These are phyloP conservation scores for Lactarius tabidus DNA, from an alignment of 768 basidiomycete genomes.

Conservation along the genomic window DNA sequence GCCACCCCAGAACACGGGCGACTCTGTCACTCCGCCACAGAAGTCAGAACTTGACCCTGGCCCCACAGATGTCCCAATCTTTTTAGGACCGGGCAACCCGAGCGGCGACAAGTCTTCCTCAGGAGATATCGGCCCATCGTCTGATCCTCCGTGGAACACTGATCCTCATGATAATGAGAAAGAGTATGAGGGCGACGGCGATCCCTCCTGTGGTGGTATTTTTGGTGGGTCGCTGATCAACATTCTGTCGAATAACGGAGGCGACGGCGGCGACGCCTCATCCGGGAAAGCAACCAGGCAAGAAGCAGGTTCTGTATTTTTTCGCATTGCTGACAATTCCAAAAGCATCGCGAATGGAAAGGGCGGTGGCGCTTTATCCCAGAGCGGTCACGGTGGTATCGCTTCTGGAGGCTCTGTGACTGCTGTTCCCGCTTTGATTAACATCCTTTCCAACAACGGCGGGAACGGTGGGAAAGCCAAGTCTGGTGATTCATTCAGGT, in stretches of 20 bases:
- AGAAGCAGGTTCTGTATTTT: not conserved
- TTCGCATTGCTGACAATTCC: not conserved
- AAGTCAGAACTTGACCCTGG: not conserved
- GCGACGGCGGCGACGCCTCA: conserved; percentile 28
- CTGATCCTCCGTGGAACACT: not conserved
- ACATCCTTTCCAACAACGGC: conserved; percentile 33
- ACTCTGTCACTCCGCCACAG: not conserved
- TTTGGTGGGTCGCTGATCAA: conserved; percentile 28
- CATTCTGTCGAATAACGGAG: conserved; percentile 33
- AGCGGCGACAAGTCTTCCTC: conserved; percentile 1
- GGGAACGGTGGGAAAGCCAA: conserved; percentile 21
- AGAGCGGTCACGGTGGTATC: conserved; percentile 18
- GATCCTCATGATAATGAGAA: not conserved
- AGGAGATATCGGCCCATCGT: not conserved
- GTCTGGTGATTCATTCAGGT: conserved; percentile 19
- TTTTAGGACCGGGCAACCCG: conserved; percentile 12
- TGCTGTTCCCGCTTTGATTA: conserved; percentile 27
- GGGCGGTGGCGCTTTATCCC: not conserved
- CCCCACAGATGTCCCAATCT: conserved; percentile 4
- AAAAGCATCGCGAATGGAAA: conserved; percentile 4
- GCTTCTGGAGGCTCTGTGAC: conserved; percentile 23
- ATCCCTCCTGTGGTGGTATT: conserved; percentile 1
- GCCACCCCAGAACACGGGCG: not conserved
- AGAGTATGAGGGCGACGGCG: not conserved
- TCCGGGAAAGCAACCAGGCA: conserved; percentile 26